Evolutionary conservation across 805 yeast species (phyloP), one percentile per base, ranked within the genome.

Genomic region (Ogataea salicorniae): DNA sequence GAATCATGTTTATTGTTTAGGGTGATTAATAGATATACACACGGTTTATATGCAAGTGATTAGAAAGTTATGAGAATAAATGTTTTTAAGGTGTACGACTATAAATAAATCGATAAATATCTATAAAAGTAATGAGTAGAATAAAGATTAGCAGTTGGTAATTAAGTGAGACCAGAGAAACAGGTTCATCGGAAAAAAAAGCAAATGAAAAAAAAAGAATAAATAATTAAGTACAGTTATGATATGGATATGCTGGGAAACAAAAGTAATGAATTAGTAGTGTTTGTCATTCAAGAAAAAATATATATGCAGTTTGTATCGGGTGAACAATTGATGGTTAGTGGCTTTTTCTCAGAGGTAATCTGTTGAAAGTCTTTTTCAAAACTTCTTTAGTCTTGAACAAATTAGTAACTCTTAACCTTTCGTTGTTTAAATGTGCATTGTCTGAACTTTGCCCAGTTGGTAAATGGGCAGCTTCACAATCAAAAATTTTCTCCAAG

Each of bases 381-480:
- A 87, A 66, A 18, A 92, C 83, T 31, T 73, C 74, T 49, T 90
- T 78, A 50, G 92, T 76, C 49, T 84, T 87, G 59, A 83, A 80
- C 58, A 91, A 73, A 60, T 92, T 92, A 36, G 82, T 71, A 22
- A 92, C 79, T 47, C 98, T 71, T 41, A 92, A 64, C 52, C 94
- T 77, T 67, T 92, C 99, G 61, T 94, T 85, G 59, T 84, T 81
- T 57, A 92, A 75, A 70, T 92, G 99, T 1, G 97, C 98, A 59
- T 89, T 88, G 64, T 94, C 98, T 39, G 94, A 81, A 1, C 92
- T 79, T 69, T 92, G 99, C 0, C 98, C 99, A 61, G 97, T 89
- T 2, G 99, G 98, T 34, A 94, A 79, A 65, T 94, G 98, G 0
- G 92, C 95, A 1, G 97, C 98, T 23, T 88, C 87, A 3, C 98